Percentiles rank a stretch among this genome's conserved stretches.
phyloP scores from a whole-genome alignment of 2,329 filamentous ascomycete genomes.

The Sclerotinia spermophila region DNA sequence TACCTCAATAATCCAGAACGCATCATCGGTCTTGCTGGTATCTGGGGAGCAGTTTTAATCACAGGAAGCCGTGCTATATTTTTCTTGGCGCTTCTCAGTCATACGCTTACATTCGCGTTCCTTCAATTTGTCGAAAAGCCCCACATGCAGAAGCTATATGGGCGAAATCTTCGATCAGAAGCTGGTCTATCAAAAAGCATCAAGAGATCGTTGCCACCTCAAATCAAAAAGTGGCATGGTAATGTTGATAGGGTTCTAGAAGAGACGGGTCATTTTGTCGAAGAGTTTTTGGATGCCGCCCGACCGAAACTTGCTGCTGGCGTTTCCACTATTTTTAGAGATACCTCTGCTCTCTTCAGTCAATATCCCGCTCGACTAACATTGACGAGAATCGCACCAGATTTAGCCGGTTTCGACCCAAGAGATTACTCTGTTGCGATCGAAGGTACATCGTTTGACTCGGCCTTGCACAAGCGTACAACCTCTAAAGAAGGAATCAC shows the following conservation, averaged over 20 bases:
- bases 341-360: conserved; percentile 84
- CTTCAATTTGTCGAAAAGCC: conserved; percentile 92
- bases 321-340: conserved; percentile 80
- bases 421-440: conserved; percentile 77
- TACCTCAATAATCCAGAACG: conserved; percentile 98
- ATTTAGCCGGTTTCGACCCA: conserved; percentile 74
- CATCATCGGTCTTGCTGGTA: conserved; percentile 86
- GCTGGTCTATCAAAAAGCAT: conserved; percentile 91
- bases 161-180: conserved; percentile 74
- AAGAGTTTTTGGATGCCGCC: conserved; percentile 83
- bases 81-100: conserved; percentile 78
- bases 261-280: conserved; percentile 82
- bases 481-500: conserved; percentile 71
- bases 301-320: conserved; percentile 82
- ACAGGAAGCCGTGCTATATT: conserved; percentile 87
- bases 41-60: conserved; percentile 92
- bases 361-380: conserved; percentile 83
- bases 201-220: conserved; percentile 77
- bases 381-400: conserved; percentile 73
- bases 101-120: conserved; percentile 80
- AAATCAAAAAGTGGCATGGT: conserved; percentile 77
- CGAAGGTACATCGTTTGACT: conserved; percentile 55
- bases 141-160: conserved; percentile 98
- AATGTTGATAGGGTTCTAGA: conserved; percentile 85
- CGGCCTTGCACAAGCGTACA: conserved; percentile 53